These are phyloP conservation scores for Phaeoacremonium minimum DNA, from an alignment of 2,329 filamentous ascomycete genomes.

Conservation along the genomic window DNA sequence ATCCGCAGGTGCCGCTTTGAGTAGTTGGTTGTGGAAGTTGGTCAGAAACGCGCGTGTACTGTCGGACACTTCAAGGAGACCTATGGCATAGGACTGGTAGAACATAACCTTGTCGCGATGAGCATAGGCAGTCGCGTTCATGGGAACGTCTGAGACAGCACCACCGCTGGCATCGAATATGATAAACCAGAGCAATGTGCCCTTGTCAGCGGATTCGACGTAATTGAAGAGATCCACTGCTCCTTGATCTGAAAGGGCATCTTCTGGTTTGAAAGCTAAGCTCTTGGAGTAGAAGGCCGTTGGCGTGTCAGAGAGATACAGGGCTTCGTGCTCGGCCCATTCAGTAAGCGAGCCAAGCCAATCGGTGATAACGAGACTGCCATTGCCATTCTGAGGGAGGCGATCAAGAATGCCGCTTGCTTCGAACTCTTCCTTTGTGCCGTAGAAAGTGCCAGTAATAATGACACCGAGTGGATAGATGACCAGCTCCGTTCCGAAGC, in stretches of 20 bases:
- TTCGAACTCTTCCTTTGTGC: constrained; percentile 50
- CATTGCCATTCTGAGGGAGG: constrained; percentile 35
- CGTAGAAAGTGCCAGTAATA: constrained; percentile 59
- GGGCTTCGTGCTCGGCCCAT: constrained; percentile 42
- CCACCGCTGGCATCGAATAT: constrained; percentile 61
- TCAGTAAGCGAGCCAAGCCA: constrained; percentile 58
- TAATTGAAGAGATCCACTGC: constrained; percentile 50
- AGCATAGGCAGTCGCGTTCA: constrained; percentile 55
- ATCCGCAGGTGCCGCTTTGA: constrained; percentile 29
- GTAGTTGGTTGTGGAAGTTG: constrained; percentile 39
- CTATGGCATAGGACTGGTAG: constrained; percentile 57
- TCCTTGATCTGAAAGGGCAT: constrained; percentile 38
- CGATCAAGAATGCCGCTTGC: constrained; percentile 41
- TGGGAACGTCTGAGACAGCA: constrained; percentile 50
- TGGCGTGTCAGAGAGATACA: constrained; percentile 41
- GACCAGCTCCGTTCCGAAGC: constrained; percentile 54
- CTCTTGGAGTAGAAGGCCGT: constrained; percentile 54
- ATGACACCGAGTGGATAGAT: constrained; percentile 48
- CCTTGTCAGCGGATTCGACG: constrained; percentile 42
- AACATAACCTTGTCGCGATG: constrained; percentile 63
- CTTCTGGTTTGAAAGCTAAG: constrained; percentile 44
- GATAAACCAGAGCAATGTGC: constrained; percentile 53
- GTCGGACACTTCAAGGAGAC: constrained; percentile 37
- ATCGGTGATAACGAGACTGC: constrained; percentile 49
- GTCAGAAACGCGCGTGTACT: constrained; percentile 45